phyloP scores from a whole-genome alignment of 306 rosid genomes.

The Purshia tridentata region DNA sequence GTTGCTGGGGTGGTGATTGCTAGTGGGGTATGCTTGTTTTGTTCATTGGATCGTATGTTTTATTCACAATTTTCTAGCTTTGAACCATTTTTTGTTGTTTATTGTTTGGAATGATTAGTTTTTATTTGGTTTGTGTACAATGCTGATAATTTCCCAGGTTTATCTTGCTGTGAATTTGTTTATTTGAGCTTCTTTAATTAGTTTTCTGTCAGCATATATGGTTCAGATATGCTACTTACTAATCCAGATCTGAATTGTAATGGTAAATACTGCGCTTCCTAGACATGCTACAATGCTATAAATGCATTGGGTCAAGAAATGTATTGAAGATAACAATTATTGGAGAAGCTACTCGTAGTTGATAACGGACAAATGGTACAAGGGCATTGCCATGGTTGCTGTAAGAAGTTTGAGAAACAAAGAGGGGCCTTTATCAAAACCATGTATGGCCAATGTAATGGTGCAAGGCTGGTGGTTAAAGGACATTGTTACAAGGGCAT shows the following conservation, averaged over 20 bases:
- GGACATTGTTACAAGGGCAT: too few species aligned
- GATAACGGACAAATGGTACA: not conserved
- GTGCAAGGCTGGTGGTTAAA: not conserved
- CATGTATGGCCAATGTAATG: not conserved
- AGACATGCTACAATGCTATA: constrained; percentile 19
- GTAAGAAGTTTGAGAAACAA: not conserved
- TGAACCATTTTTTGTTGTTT: not conserved
- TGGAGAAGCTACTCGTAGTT: not conserved
- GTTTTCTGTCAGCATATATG: constrained; percentile 9
- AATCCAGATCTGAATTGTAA: constrained; percentile 52
- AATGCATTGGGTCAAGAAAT: not conserved
- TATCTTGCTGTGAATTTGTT: not conserved
- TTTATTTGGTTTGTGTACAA: not conserved
- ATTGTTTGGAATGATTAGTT: not conserved
- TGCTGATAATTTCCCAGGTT: not conserved
- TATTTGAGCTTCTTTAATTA: constrained; percentile 7
- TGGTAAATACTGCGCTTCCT: constrained; percentile 4
- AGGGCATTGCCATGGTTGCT: too few species aligned
- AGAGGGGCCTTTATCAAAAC: not conserved
- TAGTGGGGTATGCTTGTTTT: constrained; percentile 74
- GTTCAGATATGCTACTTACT: constrained; percentile 16
- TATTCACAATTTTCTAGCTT: not conserved
- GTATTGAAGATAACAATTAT: not conserved
- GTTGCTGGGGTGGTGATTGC: constrained; percentile 98
- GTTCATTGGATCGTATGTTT: constrained; percentile 8